Base-by-base conservation (phyloP, 257 asterid genomes). In the Cinchona pubescens region DNA sequence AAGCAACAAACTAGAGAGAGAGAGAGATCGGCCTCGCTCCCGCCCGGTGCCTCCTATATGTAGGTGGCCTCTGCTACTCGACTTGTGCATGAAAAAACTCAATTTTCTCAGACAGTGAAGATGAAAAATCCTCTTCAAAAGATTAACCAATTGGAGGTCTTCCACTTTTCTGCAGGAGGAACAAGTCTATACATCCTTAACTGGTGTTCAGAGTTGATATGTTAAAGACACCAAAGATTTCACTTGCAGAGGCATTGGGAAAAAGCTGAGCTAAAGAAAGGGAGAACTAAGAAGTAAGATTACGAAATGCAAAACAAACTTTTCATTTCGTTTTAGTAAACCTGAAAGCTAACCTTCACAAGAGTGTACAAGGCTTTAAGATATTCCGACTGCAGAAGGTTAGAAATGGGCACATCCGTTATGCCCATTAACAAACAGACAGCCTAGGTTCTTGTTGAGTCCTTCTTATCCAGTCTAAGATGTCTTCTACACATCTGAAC, bases 381-480 rank as follows among this genome's bases (percentile, higher is more conserved):
- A 59, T 59, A 27, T 59, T 35, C 8, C 10, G 67, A 27, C 60
- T 27, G 76, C 23, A n/a, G 14, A 37, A 43, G 66, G 13, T 4
- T 0, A 56, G 67, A 56, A 4, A 27, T 60, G 43, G 27, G 45
- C 45, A 19, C 11, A 11, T 38, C 1, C 13, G 7, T 32, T 10
- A 51, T 29, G 63, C 63, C 63, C 13, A 38, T 72, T 72, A 82
- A 68, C 87, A 93, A 7, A 67, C 80, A 43, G 95, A 88, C 16
- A 91, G 91, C 53, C 85, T 85, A 48, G 92, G 96, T 46, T 90
- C 82, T 89, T 89, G 4, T 91, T 93, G 82, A 85, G 88, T 66
- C 97, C 87, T 1, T 95, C 94, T 82, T 86, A 94, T 89, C 98
- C 98, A 89, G 48, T 94, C 92, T 59, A 94, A 79, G 79, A 92